Conservation (phyloP, 163 green algal genomes). For the Botryococcus braunii region DNA sequence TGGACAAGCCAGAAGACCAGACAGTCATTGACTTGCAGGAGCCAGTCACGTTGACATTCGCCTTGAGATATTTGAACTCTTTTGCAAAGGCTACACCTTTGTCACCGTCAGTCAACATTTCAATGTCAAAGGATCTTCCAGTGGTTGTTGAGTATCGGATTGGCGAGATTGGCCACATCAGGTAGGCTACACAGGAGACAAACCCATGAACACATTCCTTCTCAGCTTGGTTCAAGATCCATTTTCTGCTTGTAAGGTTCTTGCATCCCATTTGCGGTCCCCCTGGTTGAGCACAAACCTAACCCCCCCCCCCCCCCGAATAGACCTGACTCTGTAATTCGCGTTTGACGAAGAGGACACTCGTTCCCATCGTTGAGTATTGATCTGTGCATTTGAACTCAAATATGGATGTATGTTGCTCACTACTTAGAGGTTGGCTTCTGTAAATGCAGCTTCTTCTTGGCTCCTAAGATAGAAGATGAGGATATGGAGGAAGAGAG, state of each 20-base stretch:
- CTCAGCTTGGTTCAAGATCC: neutral
- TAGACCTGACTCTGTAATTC: neutral
- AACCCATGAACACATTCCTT: neutral
- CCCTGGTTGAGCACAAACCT: neutral
- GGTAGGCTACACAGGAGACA: constrained; percentile 3
- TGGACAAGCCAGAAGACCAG: constrained; percentile 48
- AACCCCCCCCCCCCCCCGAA: neutral
- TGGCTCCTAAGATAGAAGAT: constrained; percentile 97
- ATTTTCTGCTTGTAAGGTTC: no score
- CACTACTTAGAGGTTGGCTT: neutral
- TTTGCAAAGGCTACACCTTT: constrained; percentile 84
- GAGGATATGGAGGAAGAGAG: constrained; percentile 54
- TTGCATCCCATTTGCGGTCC: neutral
- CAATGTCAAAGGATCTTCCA: constrained; percentile 85
- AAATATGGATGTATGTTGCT: neutral
- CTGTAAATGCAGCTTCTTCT: constrained; percentile 57
- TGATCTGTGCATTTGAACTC: neutral
- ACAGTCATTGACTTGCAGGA: constrained; percentile 57
- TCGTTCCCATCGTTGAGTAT: neutral
- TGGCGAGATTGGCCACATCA: constrained; percentile 67
- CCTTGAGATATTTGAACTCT: constrained; percentile 90
- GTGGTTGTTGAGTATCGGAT: constrained; percentile 92
- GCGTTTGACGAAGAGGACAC: neutral
- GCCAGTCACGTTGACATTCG: constrained; percentile 89
- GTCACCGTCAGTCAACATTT: constrained; percentile 38